Base-by-base conservation (phyloP, 257 asterid genomes). In the Apocynum venetum region DNA sequence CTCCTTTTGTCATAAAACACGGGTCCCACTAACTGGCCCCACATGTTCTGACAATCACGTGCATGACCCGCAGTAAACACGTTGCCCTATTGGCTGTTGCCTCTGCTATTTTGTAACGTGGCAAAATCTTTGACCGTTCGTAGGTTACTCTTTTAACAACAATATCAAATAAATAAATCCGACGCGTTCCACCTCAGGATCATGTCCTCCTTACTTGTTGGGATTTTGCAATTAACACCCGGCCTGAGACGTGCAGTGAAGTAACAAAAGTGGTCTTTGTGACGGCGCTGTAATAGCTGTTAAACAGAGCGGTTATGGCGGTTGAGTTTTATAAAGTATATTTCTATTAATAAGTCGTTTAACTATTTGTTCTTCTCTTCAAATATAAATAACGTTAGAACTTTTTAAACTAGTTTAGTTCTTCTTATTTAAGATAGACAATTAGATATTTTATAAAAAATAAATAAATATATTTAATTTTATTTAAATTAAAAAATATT, bases 51-150 rank as follows among this genome's bases (percentile, higher is more conserved):
- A 80, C 76, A 83, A 66, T 74, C 88, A 85, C 92, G 81, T 86
- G 92, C 84, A 74, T 69, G 57, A n/a, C 80, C 67, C 48, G 59
- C 85, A 75, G 74, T 65, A 79, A 85, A 78, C 89, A 82, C 82
- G 85, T 83, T 77, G 76, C 81, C 78, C 59, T 44, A 83, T 77
- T 79, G 82, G 76, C 79, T 48, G 41, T 20, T 60, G 72, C 57
- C 72, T 48, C 36, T 56, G 59, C 56, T 19, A 44, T 55, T 38
- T 66, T 56, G 17, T 53, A 73, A 76, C 69, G 53, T 67, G 53
- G 75, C 12, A 51, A 43, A 1, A 43, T 46, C 55, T 7, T 20
- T 51, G 46, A 8, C 48, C 60, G 35, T 69, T 17, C 14, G 36
- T 14, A 0, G 3, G 38, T 41, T 72, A 69, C 46, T 41, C 13